phyloP scores from a whole-genome alignment of 108 stramenopile species.

The Aurantiochytrium sp. region DNA sequence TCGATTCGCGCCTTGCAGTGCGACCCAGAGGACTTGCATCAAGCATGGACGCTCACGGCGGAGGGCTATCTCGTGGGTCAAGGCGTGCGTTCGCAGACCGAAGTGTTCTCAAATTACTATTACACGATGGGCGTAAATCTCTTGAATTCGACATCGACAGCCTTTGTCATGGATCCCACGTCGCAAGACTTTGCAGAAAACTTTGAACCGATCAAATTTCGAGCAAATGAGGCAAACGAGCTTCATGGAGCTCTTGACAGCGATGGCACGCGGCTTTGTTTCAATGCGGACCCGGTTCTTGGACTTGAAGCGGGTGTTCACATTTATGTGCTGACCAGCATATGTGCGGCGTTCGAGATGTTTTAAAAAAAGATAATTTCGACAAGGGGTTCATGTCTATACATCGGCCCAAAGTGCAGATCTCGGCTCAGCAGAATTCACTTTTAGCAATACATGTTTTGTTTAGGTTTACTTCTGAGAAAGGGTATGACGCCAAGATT shows the following conservation, averaged over 20 bases:
- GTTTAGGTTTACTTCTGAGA: neutral
- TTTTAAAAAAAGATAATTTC: neutral
- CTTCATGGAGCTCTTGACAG: neutral
- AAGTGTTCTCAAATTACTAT: neutral
- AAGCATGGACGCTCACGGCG: neutral
- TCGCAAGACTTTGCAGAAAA: neutral
- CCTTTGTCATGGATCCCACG: neutral
- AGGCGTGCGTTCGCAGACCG: neutral
- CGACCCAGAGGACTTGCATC: neutral
- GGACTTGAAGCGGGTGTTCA: neutral
- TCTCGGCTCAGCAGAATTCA: no score
- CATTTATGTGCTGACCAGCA: neutral
- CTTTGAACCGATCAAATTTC: neutral
- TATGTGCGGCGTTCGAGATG: neutral
- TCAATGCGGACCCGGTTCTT: neutral
- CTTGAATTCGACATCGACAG: neutral
- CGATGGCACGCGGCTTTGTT: neutral
- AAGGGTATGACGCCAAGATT: neutral
- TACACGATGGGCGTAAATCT: neutral
- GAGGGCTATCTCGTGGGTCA: conserved; percentile 1
- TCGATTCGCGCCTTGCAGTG: neutral
- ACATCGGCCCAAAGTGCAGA: no score
- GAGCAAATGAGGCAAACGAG: neutral
- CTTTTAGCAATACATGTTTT: no score
- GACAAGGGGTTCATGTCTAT: no score